Conservation (phyloP, 2,329 filamentous ascomycete genomes). For the Sporothrix phasma region DNA sequence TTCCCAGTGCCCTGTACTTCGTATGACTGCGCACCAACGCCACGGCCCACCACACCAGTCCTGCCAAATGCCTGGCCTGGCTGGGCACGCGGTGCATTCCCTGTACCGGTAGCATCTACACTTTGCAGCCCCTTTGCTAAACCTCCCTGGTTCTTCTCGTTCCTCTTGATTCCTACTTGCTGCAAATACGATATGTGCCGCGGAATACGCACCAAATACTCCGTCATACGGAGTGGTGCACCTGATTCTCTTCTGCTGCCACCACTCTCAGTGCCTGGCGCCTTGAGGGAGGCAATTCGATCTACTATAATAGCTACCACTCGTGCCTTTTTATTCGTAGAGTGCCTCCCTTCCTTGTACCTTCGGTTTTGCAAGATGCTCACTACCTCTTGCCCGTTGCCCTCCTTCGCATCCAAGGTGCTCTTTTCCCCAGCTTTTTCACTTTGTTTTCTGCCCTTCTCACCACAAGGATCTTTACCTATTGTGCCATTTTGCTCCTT, state of each 20-base stretch:
- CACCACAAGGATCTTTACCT: not conserved
- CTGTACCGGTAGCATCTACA: slow-evolving; percentile 12
- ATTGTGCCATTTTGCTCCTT: not conserved
- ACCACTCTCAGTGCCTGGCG: not conserved
- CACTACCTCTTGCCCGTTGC: not conserved
- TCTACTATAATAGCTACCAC: not conserved
- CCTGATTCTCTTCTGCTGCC: not conserved
- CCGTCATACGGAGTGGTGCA: not conserved
- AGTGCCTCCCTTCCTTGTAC: no score
- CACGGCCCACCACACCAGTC: not conserved
- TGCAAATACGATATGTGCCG: not conserved
- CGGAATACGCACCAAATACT: not conserved
- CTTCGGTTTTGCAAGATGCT: not conserved
- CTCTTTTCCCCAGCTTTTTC: not conserved
- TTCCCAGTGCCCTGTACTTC: slow-evolving; percentile 2
- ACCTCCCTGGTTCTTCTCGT: not conserved
- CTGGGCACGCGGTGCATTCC: no score
- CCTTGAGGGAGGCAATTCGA: no score
- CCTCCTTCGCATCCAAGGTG: not conserved
- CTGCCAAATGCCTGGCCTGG: not conserved
- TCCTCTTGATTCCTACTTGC: not conserved
- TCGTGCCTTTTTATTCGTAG: not conserved
- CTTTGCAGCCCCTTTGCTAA: slow-evolving; percentile 1
- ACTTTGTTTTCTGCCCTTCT: not conserved
- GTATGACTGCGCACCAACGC: not conserved